Conservation (phyloP, 148 eudicot species). For the Rhododendron kiyosumense region DNA sequence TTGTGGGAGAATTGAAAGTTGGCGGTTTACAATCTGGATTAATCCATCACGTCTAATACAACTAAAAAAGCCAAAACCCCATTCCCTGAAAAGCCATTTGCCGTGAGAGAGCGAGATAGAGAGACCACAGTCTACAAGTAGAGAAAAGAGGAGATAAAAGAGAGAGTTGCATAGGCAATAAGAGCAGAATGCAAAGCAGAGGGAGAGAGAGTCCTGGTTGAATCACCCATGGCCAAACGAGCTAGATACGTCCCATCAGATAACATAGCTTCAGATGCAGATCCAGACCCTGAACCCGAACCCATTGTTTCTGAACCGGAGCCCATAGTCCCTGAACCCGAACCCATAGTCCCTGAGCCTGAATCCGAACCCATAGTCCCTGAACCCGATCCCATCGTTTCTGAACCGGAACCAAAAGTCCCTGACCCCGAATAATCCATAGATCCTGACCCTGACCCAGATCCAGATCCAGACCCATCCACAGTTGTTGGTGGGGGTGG, state of each 20-base stretch:
- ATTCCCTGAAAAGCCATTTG: background rate
- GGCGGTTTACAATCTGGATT: conserved; percentile 17
- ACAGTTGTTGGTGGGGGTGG: conserved; percentile 25
- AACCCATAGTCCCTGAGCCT: background rate
- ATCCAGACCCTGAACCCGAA: conserved; percentile 1
- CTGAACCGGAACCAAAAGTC: background rate
- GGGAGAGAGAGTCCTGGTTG: conserved; percentile 24
- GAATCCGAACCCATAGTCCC: background rate
- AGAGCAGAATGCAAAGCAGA: conserved; percentile 4
- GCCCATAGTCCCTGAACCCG: background rate
- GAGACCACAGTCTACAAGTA: conserved; percentile 8
- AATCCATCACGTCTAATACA: background rate
- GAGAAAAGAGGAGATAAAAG: conserved; percentile 18
- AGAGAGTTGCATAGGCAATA: conserved; percentile 8
- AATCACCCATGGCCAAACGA: conserved; percentile 80
- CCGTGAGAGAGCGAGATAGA: background rate
- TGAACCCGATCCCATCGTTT: background rate
- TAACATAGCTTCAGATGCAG: conserved; percentile 38
- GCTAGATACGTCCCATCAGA: conserved; percentile 84
- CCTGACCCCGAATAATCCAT: background rate
- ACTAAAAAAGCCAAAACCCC: background rate
- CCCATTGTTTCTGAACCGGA: background rate
- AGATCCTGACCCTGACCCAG: background rate
- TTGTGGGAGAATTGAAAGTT: background rate
- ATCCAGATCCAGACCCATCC: conserved; percentile 16